Evolutionary conservation across 1,284 basidiomycete genomes (phyloP).

Genomic region (Heliocybe sulcata): DNA sequence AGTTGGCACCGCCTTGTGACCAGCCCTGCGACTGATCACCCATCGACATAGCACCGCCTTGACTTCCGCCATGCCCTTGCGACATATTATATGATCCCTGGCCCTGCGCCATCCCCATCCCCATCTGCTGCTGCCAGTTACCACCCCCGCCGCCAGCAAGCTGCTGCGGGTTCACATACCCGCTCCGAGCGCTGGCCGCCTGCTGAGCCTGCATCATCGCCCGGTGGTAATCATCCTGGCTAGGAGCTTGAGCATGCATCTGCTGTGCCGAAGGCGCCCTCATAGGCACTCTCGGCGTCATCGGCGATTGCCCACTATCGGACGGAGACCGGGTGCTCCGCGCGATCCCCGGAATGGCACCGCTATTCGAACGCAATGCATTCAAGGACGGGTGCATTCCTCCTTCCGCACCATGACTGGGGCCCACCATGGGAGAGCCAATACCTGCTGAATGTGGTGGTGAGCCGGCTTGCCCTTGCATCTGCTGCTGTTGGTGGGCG

Average conservation of each 20-base stretch:
- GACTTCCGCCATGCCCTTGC: slow-evolving; percentile 18
- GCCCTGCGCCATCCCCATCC: slow-evolving; percentile 16
- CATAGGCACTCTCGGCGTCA: slow-evolving; percentile 37
- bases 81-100: slow-evolving; percentile 33
- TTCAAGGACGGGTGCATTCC: slow-evolving; percentile 26
- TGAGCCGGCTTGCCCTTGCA: slow-evolving; percentile 10
- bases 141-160: slow-evolving; percentile 13
- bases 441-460: not conserved
- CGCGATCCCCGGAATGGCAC: slow-evolving; percentile 59
- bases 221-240: slow-evolving; percentile 46
- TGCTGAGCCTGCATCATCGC: slow-evolving; percentile 33
- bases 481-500: slow-evolving; percentile 21
- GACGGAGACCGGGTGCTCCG: slow-evolving; percentile 64
- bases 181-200: slow-evolving; percentile 13
- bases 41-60: slow-evolving; percentile 17
- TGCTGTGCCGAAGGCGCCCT: slow-evolving; percentile 21
- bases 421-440: not conserved
- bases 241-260: slow-evolving; percentile 4
- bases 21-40: not conserved
- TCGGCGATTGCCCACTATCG: slow-evolving; percentile 50
- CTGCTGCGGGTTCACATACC: slow-evolving; percentile 12
- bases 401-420: slow-evolving; percentile 2
- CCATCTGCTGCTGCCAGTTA: slow-evolving; percentile 11
- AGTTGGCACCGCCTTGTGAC: not conserved
- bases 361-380: slow-evolving; percentile 42